Conservation (phyloP, 2,329 filamentous ascomycete genomes). For the Fusarium setosum region DNA sequence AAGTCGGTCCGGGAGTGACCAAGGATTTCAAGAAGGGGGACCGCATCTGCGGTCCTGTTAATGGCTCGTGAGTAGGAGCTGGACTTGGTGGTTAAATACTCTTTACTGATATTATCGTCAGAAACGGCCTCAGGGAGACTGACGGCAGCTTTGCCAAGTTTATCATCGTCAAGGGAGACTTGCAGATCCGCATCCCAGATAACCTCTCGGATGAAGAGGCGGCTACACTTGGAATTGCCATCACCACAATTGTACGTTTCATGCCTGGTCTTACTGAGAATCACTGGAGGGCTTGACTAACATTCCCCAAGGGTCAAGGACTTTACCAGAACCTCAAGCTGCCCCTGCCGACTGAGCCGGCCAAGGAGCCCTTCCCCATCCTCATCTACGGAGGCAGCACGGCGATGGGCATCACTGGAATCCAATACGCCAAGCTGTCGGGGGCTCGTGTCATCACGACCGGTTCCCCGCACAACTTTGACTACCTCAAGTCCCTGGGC, state of each 20-base stretch:
- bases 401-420: slow-evolving; percentile 64
- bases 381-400: slow-evolving; percentile 62
- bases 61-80: slow-evolving; percentile 8
- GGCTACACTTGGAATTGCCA: slow-evolving; percentile 55
- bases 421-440: slow-evolving; percentile 54
- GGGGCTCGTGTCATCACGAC: slow-evolving; percentile 52
- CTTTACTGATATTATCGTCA: no score
- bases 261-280: no score
- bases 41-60: slow-evolving; percentile 48
- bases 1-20: slow-evolving; percentile 54
- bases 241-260: slow-evolving; percentile 48
- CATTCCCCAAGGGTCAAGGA: slow-evolving; percentile 49
- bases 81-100: no score
- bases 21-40: slow-evolving; percentile 58
- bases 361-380: slow-evolving; percentile 51
- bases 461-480: slow-evolving; percentile 49
- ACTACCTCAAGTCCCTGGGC: slow-evolving; percentile 51
- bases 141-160: slow-evolving; percentile 56
- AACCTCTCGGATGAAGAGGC: slow-evolving; percentile 55
- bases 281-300: no score
- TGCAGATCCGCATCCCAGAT: slow-evolving; percentile 57
- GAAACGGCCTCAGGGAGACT: no score
- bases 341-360: slow-evolving; percentile 56
- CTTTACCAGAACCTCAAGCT: slow-evolving; percentile 59
- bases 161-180: slow-evolving; percentile 51